Evolutionary conservation across 768 basidiomycete genomes (phyloP), one percentile per base, ranked within the genome.

Genomic region (Lyophyllum atratum): DNA sequence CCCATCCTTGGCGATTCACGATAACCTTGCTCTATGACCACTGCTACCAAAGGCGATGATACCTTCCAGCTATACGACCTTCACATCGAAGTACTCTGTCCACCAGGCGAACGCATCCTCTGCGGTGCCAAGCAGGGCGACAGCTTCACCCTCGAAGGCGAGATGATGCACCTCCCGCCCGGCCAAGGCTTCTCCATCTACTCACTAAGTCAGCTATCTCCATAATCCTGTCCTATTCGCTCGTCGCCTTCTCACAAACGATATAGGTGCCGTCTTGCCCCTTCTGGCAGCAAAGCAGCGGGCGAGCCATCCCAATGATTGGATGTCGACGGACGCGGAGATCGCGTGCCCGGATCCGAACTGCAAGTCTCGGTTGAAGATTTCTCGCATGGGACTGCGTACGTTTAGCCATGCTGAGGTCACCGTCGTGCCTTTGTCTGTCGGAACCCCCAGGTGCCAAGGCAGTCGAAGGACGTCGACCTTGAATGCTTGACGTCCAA

Each of bases 241-340:
- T 46, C 15, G 25, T 25, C n/a, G 25, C 22, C 21, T 25, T 12
- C 48, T 25, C 29, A 24, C 39, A 52, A 42, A 31, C 56, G 26
- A 45, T 24, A 5, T 39, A 88, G 87, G 76, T 24, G 76, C 85
- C 8, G 76, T 89, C 17, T 76, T 89, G 8, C 86, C 86, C 2
- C 73, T 89, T n/a, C 73, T 89, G 8, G 84, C 86, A 9, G 86
- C 86, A 17, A 89, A 87, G 64, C 86, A 89, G 56, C 78, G 86
- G 4, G 69, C 69, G 14, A 81, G 80, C 2, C 70, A 85, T 51
- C 62, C 72, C 1, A 78, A 83, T 58, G 86, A 88, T 65, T 87
- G 87, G 85, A 87, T 89, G 81, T 72, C 83, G 5, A 84, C 85
- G 1, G 87, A 89, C 57, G 78, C 76, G 0, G 81, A 85, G 61